Evolutionary conservation across 768 basidiomycete species (phyloP), one percentile per base, ranked within the genome.

Genomic region (Trametes cinnabarina): DNA sequence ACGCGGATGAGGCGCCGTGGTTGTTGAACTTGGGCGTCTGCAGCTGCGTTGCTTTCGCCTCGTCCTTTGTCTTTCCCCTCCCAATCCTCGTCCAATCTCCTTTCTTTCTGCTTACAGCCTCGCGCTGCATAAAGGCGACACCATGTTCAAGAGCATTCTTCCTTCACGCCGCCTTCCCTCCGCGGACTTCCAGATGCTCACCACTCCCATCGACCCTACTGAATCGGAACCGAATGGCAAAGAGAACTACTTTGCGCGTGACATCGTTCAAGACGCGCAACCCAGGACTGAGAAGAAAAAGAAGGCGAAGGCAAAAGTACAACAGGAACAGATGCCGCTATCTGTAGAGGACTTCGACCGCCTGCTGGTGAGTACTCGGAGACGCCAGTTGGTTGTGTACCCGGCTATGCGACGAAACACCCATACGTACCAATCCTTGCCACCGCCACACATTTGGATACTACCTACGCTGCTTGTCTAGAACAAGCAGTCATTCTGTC

Each of bases 71-170:
- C 53, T 32, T 32, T n/a, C 43, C 7, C 47, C 32, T 20, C 30
- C 22, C 37, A 25, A n/a, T 19, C 5, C 41, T 25, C 17, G 19
- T 28, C 46, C 19, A 30, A 25, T 34, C n/a, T 35, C 43, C 37
- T 34, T 46, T 23, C 30, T 48, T 22, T 28, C 25, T 20, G 25
- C 37, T 26, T 26, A n/a, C 53, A 51, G 9, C 48, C 23, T 28
- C 40, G 14, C 42, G 25, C 43, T 40, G 28, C 28, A 20, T 22
- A 32, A 32, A 50, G 42, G 48, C 51, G 47, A 52, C 17, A 55
- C 46, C 49, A 92, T 92, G 90, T 92, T 92, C 78, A 91, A 90
- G 74, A 81, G 82, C 65, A 90, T 92, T 53, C 75, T 92, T 34
- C 86, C 87, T 1, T 80, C 84, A 10, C 85, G 86, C 72, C 79